Evolutionary conservation across 345 rosid genomes (phyloP).

Genomic region (Gynandropsis gynandra): DNA sequence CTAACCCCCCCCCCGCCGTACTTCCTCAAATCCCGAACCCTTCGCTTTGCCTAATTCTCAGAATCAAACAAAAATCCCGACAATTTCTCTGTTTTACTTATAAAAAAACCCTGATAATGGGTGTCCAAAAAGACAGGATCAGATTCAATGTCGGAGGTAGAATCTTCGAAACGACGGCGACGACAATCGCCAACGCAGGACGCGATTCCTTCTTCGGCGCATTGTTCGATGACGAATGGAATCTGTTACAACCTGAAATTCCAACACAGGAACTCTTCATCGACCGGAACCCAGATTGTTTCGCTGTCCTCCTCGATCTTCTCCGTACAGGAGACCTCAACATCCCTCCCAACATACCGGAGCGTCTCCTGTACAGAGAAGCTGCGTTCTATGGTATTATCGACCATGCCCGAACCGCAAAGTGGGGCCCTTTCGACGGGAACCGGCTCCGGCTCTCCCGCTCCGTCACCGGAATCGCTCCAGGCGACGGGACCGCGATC

Average conservation of each 20-base stretch:
- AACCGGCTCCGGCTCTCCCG: constrained; percentile 49
- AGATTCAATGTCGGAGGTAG: constrained; percentile 90
- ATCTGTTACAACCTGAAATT: constrained; percentile 25
- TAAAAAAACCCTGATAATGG: constrained; percentile 62
- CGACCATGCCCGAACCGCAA: constrained; percentile 72
- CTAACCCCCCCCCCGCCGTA: neutral
- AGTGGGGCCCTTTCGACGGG: constrained; percentile 81
- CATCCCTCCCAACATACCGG: constrained; percentile 57
- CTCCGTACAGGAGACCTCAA: constrained; percentile 95
- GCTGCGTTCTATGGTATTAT: constrained; percentile 77
- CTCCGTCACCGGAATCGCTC: constrained; percentile 75
- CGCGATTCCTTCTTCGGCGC: constrained; percentile 84
- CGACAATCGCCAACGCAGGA: constrained; percentile 90
- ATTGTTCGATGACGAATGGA: constrained; percentile 75
- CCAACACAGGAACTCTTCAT: constrained; percentile 41
- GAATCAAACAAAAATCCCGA: neutral
- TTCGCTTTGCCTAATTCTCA: neutral
- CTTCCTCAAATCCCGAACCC: constrained; percentile 9
- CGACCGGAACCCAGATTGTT: constrained; percentile 88
- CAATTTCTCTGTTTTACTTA: neutral
- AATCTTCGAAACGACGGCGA: constrained; percentile 82
- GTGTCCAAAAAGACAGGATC: constrained; percentile 57
- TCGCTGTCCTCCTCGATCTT: constrained; percentile 82
- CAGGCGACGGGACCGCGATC: constrained; percentile 92
- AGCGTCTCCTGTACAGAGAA: constrained; percentile 66